Evolutionary conservation across 2,329 filamentous ascomycete genomes (phyloP), one percentile per base, ranked within the genome.

Genomic region (Penicillium digitatum): DNA sequence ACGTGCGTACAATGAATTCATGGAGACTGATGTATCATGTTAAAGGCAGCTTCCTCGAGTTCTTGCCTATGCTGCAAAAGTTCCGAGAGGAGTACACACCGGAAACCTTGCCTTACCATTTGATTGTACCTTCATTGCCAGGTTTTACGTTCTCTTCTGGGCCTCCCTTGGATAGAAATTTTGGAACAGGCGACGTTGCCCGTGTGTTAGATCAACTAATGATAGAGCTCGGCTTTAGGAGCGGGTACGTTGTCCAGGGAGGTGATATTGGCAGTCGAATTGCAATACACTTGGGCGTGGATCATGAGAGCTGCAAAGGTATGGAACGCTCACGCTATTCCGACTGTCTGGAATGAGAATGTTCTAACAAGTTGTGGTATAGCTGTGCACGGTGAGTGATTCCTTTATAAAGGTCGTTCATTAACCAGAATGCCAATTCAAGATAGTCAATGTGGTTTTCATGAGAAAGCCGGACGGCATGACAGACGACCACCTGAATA

Each of bases 31-130:
- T 22, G 9, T 22, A 11, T n/a, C 18, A 8, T 6, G 27, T 31
- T 12, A 34, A 10, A 70, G 70, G 71, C 8, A 72, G 64, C 45
- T 72, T 71, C 16, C 26, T 69, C 4, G 70, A 72, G 27, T 72
- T 72, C 18, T 56, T 70, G 4, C 66, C 69, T 3, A 59, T 72
- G 5, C 55, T 72, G 5, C 50, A 70, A n/a, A 37, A 59, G 4
- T 68, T 72, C 34, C 44, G 47, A 27, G 47, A 66, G 2, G 60
- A 69, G 34, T 71, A 65, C 43, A 66, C 61, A 0, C 63, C 67
- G 0, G 54, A 52, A 20, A 65, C 58, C 3, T 27, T 72, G 4
- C 69, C 68, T 0, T 71, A 66, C 42, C 66, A 71, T 46, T 46
- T 72, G 27, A 64, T 71, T 44, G 66, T 70, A 5, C 68, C 69